Evolutionary conservation across 2,329 filamentous ascomycete species (phyloP).

Genomic region (Zarea fungicola): DNA sequence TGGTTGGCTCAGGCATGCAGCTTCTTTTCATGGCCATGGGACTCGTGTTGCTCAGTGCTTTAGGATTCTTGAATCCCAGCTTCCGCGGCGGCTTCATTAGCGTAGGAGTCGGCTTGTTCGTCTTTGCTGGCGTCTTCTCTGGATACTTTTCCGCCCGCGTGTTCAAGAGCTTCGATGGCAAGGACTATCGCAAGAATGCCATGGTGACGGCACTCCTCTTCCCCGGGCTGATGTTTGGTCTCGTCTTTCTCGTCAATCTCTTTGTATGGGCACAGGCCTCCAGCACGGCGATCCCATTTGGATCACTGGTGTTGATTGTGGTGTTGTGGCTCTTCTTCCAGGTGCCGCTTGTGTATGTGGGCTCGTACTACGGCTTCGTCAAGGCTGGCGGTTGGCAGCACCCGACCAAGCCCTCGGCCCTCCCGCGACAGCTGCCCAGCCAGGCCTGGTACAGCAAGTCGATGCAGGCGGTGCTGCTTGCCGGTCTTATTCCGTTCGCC

Average conservation of each 20-base stretch:
- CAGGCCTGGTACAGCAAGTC: conserved; percentile 71
- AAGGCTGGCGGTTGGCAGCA: conserved; percentile 68
- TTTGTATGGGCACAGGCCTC: conserved; percentile 90
- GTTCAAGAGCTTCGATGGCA: conserved; percentile 77
- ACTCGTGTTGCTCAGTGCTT: conserved; percentile 64
- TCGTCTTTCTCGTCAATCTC: conserved; percentile 75
- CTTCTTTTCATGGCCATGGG: conserved; percentile 75
- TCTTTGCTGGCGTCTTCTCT: conserved; percentile 77
- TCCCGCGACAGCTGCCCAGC: conserved; percentile 67
- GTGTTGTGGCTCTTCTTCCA: conserved; percentile 81
- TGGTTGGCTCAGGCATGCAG: conserved; percentile 83
- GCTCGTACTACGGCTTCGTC: conserved; percentile 71
- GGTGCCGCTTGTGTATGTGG: conserved; percentile 75
- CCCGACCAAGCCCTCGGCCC: conserved; percentile 68
- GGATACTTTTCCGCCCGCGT: conserved; percentile 82
- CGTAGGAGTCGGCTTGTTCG: conserved; percentile 75
- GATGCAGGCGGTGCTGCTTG: conserved; percentile 60
- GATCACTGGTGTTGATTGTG: conserved; percentile 67
- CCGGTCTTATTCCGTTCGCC: conserved; percentile 76
- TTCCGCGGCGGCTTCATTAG: conserved; percentile 88
- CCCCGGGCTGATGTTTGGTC: conserved; percentile 69
- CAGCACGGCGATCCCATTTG: conserved; percentile 79
- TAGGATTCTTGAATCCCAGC: conserved; percentile 77
- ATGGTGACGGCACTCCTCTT: conserved; percentile 72
- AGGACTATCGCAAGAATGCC: conserved; percentile 70